Base-by-base conservation (phyloP, 129 eudicot genomes). In the Flaveria linearis region DNA sequence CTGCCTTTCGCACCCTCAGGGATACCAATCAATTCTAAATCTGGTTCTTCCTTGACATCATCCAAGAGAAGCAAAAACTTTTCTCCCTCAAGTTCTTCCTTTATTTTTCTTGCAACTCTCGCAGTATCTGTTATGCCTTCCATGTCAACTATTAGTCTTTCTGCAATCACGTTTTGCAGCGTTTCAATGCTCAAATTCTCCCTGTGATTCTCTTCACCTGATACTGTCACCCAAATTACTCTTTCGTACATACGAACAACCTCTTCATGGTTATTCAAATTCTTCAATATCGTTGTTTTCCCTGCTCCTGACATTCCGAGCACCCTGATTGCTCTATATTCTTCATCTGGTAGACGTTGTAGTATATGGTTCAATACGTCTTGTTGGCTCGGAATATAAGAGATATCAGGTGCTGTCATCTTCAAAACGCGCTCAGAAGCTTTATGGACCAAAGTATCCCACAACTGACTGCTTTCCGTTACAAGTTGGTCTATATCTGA, bases 241-340 rank as follows among this genome's bases (percentile, higher is more conserved):
- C 43, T 60, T 42, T 81, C 73, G 20, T 68, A 81, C 77, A 70
- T 47, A 57, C 53, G 5, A n/a, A 60, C 81, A 76, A 76, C 81
- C 13, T 60, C 76, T 75, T 75, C 81, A 76, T 75, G 77, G 73
- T 76, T 81, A 76, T 81, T 81, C 77, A 81, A 76, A 55, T 81
- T 81, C 68, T 75, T 42, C 81, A 81, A 18, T 47, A 81, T 75
- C 3, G 81, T 60, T 17, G 84, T 81, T 64, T 81, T 81, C 56
- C 84, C 84, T 3, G 63, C 76, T 9, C 81, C 84, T 23, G 63
- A 36, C 84, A 75, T 81, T 46, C 84, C 81, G 9, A 57, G 36
- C 42, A 81, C 43, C 39, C 76, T 52, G n/a, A 81, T 49, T 36
- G 72, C 80, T 69, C 52, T 75, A 61, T 58, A 33, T 68, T 69